A percentile compares a stretch with the other conserved stretches of the same genome.
These are phyloP conservation scores for Sinapis alba DNA, from an alignment of 441 rosid species.

Conservation along the genomic window DNA sequence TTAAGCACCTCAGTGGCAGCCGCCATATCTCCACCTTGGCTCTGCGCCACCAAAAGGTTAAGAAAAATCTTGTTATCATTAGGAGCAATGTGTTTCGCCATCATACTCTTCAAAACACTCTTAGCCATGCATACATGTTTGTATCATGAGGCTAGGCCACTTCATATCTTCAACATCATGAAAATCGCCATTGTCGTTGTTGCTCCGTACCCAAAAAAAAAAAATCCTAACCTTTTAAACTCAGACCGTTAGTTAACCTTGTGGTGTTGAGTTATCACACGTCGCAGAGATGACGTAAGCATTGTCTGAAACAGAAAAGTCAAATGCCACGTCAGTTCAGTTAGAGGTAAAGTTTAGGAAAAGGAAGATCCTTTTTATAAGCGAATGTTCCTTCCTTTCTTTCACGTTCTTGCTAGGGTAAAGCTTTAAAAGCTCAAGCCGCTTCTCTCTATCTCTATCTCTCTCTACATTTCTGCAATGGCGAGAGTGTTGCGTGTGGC, in stretches of 20 bases:
- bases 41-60: constrained; percentile 61
- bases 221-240: not conserved
- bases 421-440: constrained; percentile 22
- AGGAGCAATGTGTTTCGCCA: constrained; percentile 61
- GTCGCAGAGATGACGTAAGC: not conserved
- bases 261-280: not conserved
- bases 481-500: constrained; percentile 58
- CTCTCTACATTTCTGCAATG: constrained; percentile 36
- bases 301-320: not conserved
- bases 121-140: too few relatives aligned
- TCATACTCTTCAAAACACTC: constrained; percentile 70
- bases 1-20: constrained; percentile 80
- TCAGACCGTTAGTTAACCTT: not conserved
- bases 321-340: constrained; percentile 25
- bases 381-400: constrained; percentile 1
- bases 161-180: too few relatives aligned
- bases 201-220: not conserved
- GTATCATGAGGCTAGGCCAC: too few relatives aligned
- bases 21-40: constrained; percentile 65
- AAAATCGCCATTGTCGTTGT: constrained; percentile 49
- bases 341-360: constrained; percentile 17
- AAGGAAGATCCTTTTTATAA: constrained; percentile 19
- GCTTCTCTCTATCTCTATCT: constrained; percentile 20
- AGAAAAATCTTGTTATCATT: constrained; percentile 74
- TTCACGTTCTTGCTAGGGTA: constrained; percentile 34